A percentile compares a stretch with the other conserved stretches of the same genome.
These are phyloP conservation scores for Rasamsonia emersonii DNA, from an alignment of 2,329 filamentous ascomycete species.

Conservation along the genomic window DNA sequence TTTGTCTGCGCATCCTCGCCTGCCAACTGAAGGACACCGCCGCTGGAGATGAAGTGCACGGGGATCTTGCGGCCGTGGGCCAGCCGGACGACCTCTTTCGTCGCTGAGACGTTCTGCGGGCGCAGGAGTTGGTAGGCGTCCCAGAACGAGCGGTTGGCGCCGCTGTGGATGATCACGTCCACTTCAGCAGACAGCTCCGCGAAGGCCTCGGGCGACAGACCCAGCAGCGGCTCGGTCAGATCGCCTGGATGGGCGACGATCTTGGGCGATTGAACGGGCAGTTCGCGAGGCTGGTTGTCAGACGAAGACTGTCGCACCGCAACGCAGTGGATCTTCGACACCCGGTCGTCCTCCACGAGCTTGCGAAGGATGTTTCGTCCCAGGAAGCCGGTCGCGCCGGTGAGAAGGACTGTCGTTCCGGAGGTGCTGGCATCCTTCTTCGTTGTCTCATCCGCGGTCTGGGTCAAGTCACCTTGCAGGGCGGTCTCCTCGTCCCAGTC, in stretches of 20 bases:
- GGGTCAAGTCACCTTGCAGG: neutral
- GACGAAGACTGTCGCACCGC: slow-evolving; percentile 19
- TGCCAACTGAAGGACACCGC: slow-evolving; percentile 23
- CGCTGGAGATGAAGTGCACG: slow-evolving; percentile 24
- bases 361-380: slow-evolving; percentile 28
- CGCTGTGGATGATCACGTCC: slow-evolving; percentile 48
- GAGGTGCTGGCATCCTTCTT: neutral
- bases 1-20: slow-evolving; percentile 6
- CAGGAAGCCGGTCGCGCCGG: slow-evolving; percentile 30
- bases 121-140: slow-evolving; percentile 21
- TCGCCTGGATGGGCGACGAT: slow-evolving; percentile 30
- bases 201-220: slow-evolving; percentile 26
- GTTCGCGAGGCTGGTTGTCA: slow-evolving; percentile 3
- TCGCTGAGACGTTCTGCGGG: slow-evolving; percentile 17
- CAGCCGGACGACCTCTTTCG: slow-evolving; percentile 14
- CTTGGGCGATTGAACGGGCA: slow-evolving; percentile 17
- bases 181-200: slow-evolving; percentile 19
- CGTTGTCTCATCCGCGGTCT: neutral
- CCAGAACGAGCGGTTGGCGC: slow-evolving; percentile 29
- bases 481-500: slow-evolving; percentile 35
- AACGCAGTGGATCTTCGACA: slow-evolving; percentile 37
- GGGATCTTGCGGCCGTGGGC: slow-evolving; percentile 14
- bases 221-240: slow-evolving; percentile 27
- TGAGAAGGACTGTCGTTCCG: slow-evolving; percentile 14
- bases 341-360: slow-evolving; percentile 22